These are phyloP conservation scores for Ogataea angusta DNA, from an alignment of 805 yeast genomes.

Conservation along the genomic window DNA sequence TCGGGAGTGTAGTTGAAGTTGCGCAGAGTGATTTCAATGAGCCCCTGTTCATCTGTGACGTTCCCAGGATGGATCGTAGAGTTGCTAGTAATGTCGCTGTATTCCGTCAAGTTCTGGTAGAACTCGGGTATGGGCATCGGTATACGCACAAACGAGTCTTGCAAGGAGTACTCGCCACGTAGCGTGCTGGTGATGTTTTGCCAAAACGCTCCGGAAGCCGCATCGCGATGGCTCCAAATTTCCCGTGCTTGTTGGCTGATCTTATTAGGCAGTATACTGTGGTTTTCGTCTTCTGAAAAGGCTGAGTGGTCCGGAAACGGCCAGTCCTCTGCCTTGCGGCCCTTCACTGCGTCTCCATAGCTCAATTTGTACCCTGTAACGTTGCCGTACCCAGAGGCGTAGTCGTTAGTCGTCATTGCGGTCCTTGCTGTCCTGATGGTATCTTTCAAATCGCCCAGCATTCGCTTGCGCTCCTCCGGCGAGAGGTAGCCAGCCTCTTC, in stretches of 20 bases:
- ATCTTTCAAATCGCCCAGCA: conserved; percentile 36
- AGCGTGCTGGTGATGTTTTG: conserved; percentile 47
- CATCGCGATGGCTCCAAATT: conserved; percentile 46
- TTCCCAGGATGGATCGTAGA: conserved; percentile 20
- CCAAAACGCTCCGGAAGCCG: conserved; percentile 25
- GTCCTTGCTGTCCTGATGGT: conserved; percentile 32
- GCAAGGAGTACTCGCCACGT: conserved; percentile 39
- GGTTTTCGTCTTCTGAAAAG: conserved; percentile 48
- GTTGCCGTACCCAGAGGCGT: conserved; percentile 58
- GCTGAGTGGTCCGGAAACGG: conserved; percentile 44
- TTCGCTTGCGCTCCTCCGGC: conserved; percentile 20
- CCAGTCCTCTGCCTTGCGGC: conserved; percentile 48
- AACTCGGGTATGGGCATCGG: conserved; percentile 32
- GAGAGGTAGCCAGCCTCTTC: conserved; percentile 30
- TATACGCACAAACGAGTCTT: conserved; percentile 20
- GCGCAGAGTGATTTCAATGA: conserved; percentile 16
- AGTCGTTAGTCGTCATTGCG: conserved; percentile 40
- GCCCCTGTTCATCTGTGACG: conserved; percentile 27
- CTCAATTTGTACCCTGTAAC: conserved; percentile 70
- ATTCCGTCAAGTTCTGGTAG: conserved; percentile 24
- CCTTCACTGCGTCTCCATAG: conserved; percentile 53
- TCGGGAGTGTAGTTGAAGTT: conserved; percentile 15
- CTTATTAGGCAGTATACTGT: conserved; percentile 57
- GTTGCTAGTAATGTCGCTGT: conserved; percentile 11
- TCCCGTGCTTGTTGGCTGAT: conserved; percentile 45